Evolutionary conservation across 768 basidiomycete genomes (phyloP).

Genomic region (Leccinum longicurvipes): DNA sequence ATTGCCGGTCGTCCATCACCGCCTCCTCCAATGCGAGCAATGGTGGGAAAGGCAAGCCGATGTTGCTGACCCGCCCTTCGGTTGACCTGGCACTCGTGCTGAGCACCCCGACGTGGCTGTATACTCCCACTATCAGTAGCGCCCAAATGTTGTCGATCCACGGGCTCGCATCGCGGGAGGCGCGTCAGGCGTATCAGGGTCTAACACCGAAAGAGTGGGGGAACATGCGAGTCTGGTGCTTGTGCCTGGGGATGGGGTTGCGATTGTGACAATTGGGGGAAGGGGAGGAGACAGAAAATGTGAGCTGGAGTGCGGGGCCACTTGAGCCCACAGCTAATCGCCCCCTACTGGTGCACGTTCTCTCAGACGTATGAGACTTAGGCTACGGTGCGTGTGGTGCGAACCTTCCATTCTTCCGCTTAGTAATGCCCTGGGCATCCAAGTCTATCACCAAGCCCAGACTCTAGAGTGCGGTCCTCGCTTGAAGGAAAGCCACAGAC

Average conservation of each 20-base stretch:
- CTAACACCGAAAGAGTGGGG: slow-evolving; percentile 62
- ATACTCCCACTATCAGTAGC: slow-evolving; percentile 66
- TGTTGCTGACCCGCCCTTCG: slow-evolving; percentile 66
- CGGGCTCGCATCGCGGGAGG: slow-evolving; percentile 56
- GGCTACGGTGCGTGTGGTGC: neutral
- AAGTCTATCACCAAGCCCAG: too few relatives aligned
- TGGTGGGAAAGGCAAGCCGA: slow-evolving; percentile 46
- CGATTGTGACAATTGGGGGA: slow-evolving; percentile 78
- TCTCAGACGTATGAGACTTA: neutral
- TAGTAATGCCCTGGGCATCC: neutral
- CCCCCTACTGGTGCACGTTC: neutral
- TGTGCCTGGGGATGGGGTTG: slow-evolving; percentile 79
- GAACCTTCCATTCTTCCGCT: neutral
- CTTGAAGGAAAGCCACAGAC: too few relatives aligned
- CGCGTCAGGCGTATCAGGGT: slow-evolving; percentile 59
- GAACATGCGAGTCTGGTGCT: slow-evolving; percentile 72
- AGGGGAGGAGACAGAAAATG: too few relatives aligned
- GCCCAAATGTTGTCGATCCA: slow-evolving; percentile 58
- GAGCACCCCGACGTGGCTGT: slow-evolving; percentile 78
- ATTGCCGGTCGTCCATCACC: slow-evolving; percentile 83
- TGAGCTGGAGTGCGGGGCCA: neutral
- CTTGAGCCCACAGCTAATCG: too few relatives aligned
- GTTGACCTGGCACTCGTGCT: slow-evolving; percentile 77
- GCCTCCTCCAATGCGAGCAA: slow-evolving; percentile 25
- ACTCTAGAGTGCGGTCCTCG: too few relatives aligned